These are phyloP conservation scores for Myrmaecium sp. DNA, from an alignment of 2,329 filamentous ascomycete species.

Conservation along the genomic window DNA sequence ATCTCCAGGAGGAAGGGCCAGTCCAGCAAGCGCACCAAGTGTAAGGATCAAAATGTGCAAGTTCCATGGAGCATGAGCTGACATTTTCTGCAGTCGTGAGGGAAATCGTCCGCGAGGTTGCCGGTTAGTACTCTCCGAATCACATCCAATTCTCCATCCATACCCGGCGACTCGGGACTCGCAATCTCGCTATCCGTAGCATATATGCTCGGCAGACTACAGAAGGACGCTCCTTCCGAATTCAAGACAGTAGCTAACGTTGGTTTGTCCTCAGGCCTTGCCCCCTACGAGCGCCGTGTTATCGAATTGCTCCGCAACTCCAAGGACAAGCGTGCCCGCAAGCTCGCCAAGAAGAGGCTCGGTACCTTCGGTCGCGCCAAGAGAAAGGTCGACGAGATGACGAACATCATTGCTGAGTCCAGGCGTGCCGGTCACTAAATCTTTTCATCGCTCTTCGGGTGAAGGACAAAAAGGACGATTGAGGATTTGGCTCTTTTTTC, in stretches of 20 bases:
- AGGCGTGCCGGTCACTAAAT: conserved; percentile 60
- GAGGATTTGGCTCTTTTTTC: conserved; percentile 3
- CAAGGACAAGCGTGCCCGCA: conserved; percentile 98
- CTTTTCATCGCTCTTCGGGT: no score
- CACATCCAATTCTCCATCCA: no score
- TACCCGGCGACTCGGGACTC: no score
- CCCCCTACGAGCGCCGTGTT: conserved; percentile 93
- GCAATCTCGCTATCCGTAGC: no score
- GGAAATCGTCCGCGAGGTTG: conserved; percentile 96
- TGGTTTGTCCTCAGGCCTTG: conserved; percentile 40
- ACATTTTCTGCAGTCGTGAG: no score
- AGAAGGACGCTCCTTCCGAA: background rate
- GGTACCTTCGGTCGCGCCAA: conserved; percentile 98
- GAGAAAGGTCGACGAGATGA: conserved; percentile 99
- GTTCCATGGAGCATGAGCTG: no score
- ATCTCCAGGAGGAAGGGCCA: conserved; percentile 72
- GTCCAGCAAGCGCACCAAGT: conserved; percentile 90
- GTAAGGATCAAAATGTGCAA: no score
- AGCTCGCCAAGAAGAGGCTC: conserved; percentile 99
- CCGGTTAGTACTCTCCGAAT: no score
- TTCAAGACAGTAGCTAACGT: conserved; percentile 4
- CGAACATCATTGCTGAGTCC: conserved; percentile 92
- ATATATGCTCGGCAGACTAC: no score
- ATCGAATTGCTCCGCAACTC: conserved; percentile 98
- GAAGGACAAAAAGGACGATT: no score